Evolutionary conservation across 176 grass and related monocot species (phyloP).

Genomic region (Alopecurus myosuroides): DNA sequence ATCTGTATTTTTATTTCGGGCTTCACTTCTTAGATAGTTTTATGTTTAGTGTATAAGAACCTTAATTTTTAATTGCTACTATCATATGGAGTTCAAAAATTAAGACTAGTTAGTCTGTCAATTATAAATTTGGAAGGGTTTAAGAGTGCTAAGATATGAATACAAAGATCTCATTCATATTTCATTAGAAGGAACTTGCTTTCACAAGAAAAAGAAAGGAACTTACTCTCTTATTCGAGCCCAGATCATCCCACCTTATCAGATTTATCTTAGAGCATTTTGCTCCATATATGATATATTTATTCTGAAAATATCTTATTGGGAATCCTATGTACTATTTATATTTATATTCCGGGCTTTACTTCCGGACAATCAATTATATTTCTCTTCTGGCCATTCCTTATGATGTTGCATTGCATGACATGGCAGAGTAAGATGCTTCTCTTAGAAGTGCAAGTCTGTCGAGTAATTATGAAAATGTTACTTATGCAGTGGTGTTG

Average conservation of each 20-base stretch:
- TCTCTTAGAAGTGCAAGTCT: not conserved
- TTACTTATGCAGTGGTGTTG: not conserved
- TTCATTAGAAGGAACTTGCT: not conserved
- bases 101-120: not conserved
- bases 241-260: not conserved
- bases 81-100: not conserved
- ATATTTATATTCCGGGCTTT: not conserved
- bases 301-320: not conserved
- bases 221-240: not conserved
- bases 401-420: not conserved
- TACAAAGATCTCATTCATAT: not conserved
- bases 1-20: constrained; percentile 2
- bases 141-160: not conserved
- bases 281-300: not conserved
- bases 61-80: not conserved
- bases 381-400: not conserved
- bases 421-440: constrained; percentile 4
- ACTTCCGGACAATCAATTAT: not conserved
- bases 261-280: not conserved
- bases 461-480: not conserved
- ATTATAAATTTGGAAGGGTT: not conserved
- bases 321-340: not conserved
- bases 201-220: not conserved
- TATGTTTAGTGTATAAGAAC: not conserved
- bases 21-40: not conserved